Evolutionary conservation across 2,329 filamentous ascomycete species (phyloP), one percentile per base, ranked within the genome.

Genomic region (Teratosphaeria viscida): DNA sequence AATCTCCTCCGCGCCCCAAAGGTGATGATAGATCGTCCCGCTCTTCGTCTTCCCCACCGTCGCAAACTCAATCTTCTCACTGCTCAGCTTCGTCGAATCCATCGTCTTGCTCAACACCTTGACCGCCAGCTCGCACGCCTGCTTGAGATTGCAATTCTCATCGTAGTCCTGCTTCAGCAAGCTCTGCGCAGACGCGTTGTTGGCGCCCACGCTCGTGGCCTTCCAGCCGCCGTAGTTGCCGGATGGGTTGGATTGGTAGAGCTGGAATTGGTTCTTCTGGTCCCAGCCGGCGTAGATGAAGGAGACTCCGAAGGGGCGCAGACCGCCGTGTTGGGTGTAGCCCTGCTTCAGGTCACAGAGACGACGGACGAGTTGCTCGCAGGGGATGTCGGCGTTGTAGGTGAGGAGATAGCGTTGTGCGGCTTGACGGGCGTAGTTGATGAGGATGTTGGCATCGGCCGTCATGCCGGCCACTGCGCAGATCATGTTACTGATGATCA

Each of bases 251-350:
- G 92, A 96, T 76, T 97, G 91, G 80, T 97, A 99, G 63, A 99
- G 85, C 81, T 99, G 94, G 82, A 99, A 99, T 75, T 97, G 88
- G 71, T 92, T 85, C 77, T 95, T 89, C 61, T 90, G 90, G 73
- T 99, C 94, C 84, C 92, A 99, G 62, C 94, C 94, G 56, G 95
- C 95, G 74, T 99, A 99, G 82, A 99, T 97, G 84, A 99, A 97
- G 55, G 92, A 96, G 55, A 99, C 94, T 76, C 94, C 94, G 70
- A 99, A 99, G 16, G 94, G 94, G 68, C 94, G 90, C 61, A 99
- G 88, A 80, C 94, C 94, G 82, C 94, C 94, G 73, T 97, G 94
- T 76, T 99, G 94, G 65, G 94, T 99, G 81, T 99, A 99, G 63
- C 94, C 92, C 78, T 99, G 94, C 83, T 99, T 99, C 67, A 97